Evolutionary conservation across 1,139 yeast species (phyloP), one percentile per base, ranked within the genome.

Genomic region (Yamadazyma mexicana): DNA sequence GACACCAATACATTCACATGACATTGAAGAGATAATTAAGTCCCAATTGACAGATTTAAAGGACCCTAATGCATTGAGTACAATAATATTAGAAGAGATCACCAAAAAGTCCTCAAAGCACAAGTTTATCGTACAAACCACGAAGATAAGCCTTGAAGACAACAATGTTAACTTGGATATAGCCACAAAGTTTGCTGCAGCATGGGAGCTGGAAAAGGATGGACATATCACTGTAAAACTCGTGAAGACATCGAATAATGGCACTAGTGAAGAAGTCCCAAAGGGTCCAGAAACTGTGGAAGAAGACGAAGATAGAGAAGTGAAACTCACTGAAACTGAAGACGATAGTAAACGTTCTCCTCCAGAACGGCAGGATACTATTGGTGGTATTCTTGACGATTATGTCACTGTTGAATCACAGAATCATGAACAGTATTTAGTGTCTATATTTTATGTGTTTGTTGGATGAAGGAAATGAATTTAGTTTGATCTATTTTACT

Each of bases 141-240:
- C 69, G 5, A 47, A 45, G 10, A 40, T 64, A 5, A 36, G 32
- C n/a, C 38, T 50, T 2, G 46, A 44, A 5, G 50, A 49, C 22
- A 35, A 44, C n/a, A 45, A 50, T 27, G 40, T 50, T 3, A 55
- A 59, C 23, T 42, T 62, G 34, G 44, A 43, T 12, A 47, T 66
- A 12, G 32, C 40, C 4, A 48, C 70, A 2, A 55, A 55, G 18
- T 58, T 67, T 41, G 69, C 65, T 7, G 69, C 73, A 1, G 58
- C 61, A 2, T 71, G 77, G 76, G 75, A 70, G 35, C 38, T 53
- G 5, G 56, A 54, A 7, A 64, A 54, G 38, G 76, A 70, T 47
- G 76, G 76, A 1, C 24, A 12, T 16, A 16, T 35, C 11, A 39
- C 66, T 12, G 51, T 34, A 16, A 27, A 18, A 22, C 23, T 35